phyloP scores from a whole-genome alignment of 2,329 filamentous ascomycete genomes.

The Xylariaceae sp. region DNA sequence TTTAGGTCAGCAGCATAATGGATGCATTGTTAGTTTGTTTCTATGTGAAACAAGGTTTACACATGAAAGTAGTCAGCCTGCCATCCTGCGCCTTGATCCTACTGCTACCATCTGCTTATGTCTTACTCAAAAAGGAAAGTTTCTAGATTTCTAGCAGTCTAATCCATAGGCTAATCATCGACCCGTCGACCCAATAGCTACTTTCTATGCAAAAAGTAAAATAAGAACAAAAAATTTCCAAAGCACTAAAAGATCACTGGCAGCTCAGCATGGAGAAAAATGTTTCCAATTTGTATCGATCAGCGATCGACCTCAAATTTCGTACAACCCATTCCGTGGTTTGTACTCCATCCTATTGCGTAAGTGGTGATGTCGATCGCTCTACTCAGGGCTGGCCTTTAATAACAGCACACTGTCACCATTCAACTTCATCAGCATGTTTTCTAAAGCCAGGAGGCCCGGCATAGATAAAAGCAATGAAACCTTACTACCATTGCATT shows the following conservation, averaged over 20 bases:
- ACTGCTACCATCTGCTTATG: conserved; percentile 16
- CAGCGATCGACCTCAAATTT: neutral
- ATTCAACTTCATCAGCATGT: neutral
- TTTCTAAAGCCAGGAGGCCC: no score
- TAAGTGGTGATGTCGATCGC: conserved; percentile 1
- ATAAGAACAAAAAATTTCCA: no score
- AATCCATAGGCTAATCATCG: no score
- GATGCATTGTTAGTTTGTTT: neutral
- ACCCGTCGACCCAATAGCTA: no score
- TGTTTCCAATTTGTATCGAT: neutral
- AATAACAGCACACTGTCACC: neutral
- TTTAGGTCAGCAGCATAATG: conserved; percentile 9
- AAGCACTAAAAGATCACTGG: conserved; percentile 3
- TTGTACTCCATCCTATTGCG: neutral
- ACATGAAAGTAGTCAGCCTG: conserved; percentile 6
- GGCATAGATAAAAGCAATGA: no score
- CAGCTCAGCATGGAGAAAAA: neutral
- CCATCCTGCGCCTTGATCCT: conserved; percentile 13
- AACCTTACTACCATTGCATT: neutral
- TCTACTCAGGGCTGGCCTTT: neutral
- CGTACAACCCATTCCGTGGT: neutral
- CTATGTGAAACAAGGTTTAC: conserved; percentile 7
- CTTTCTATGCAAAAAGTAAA: no score
- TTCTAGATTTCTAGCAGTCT: conserved; percentile 22
- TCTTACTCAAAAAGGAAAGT: conserved; percentile 23